Percentiles rank a stretch among this genome's conserved stretches.
Conservation (phyloP, 345 rosid species). For the Conringia planisiliqua region DNA sequence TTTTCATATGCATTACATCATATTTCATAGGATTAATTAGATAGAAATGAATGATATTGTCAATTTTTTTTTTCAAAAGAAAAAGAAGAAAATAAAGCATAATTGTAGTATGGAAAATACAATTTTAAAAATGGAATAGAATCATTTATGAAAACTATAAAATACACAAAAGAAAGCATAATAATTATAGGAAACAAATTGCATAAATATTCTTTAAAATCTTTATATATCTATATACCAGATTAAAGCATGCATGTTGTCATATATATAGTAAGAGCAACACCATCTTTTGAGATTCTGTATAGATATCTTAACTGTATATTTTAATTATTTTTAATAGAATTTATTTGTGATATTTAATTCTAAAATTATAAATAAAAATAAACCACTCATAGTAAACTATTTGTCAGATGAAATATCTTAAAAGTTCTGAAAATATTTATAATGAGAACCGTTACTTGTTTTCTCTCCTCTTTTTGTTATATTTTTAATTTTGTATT, state of each 20-base stretch:
- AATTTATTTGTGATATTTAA: no score
- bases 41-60: background rate
- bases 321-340: no score
- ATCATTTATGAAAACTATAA: background rate
- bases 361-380: no score
- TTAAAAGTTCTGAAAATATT: no score
- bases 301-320: no score
- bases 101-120: background rate
- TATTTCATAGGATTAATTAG: background rate
- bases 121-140: background rate
- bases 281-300: no score
- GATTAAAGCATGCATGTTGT: background rate
- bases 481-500: no score
- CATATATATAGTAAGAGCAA: no score
- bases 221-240: background rate
- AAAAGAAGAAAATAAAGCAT: background rate
- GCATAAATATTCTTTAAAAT: background rate
- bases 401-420: no score
- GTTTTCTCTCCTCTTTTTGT: no score
- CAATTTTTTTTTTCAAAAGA: background rate
- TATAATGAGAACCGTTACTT: no score
- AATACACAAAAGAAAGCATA: background rate
- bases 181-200: constrained; percentile 8
- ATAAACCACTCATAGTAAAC: no score
- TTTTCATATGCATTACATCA: background rate